Evolutionary conservation across 148 eudicot genomes (phyloP).

Genomic region (Camellia sinensis): DNA sequence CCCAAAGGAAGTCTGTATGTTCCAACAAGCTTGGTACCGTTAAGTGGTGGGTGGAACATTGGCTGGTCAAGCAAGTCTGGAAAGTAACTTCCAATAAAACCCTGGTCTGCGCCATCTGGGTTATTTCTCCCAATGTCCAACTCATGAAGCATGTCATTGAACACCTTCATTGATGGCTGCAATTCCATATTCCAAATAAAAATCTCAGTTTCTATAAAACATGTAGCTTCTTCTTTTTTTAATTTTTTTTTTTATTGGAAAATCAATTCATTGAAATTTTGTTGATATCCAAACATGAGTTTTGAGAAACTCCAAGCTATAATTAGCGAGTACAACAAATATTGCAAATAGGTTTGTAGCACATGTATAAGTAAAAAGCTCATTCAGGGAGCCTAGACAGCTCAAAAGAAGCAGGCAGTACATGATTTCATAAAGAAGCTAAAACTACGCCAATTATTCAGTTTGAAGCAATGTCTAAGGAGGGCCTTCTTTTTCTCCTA

Average conservation of each 20-base stretch:
- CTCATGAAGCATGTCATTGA: constrained; percentile 72
- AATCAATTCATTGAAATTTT: background rate
- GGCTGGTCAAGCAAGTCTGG: constrained; percentile 82
- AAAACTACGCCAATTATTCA: background rate
- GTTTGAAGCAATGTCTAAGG: background rate
- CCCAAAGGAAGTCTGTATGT: constrained; percentile 84
- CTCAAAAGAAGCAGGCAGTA: background rate
- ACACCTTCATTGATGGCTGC: constrained; percentile 79
- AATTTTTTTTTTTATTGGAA: background rate
- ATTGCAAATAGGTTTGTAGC: background rate
- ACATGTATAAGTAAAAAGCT: background rate
- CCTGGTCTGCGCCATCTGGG: constrained; percentile 89
- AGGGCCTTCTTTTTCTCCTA: too few species aligned
- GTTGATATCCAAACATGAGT: background rate
- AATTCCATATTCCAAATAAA: constrained; percentile 11
- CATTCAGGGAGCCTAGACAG: background rate
- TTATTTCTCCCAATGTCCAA: constrained; percentile 54
- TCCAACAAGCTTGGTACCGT: constrained; percentile 66
- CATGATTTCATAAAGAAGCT: background rate
- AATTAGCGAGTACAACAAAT: background rate
- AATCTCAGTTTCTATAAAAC: background rate
- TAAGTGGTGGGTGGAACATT: constrained; percentile 71
- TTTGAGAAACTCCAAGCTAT: background rate
- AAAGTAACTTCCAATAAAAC: constrained; percentile 83
- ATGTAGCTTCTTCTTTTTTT: background rate